Evolutionary conservation across 805 yeast species (phyloP), one percentile per base, ranked within the genome.

Genomic region (Dipodascus geniculatus): DNA sequence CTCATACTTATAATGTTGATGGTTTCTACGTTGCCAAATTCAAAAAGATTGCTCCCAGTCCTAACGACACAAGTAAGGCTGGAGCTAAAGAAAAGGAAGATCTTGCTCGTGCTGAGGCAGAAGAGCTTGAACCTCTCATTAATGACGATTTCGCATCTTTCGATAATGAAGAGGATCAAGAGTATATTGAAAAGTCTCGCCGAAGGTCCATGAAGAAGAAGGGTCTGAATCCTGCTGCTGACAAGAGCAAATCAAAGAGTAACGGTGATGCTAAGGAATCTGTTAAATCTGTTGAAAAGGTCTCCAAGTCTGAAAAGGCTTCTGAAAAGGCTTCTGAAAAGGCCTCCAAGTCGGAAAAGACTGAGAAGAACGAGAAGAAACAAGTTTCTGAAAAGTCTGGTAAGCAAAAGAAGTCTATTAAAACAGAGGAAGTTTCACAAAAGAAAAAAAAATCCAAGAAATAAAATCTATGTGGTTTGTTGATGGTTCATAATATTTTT

Each of bases 11-110:
- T 68, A 93, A 93, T 69, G 99, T 93, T 53, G 99, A 93, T 71
- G 99, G 99, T 22, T 93, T 93, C 78, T 93, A 74, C 69, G 99
- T 93, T 56, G 99, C 99, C 54, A 93, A 91, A 70, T 87, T 93
- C 76, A 81, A 87, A 73, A 93, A 93, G 78, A 81, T 79, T 58
- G 95, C 90, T 0, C 75, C 96, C 56, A 83, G 95, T 59, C 85
- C 90, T 49, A 86, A 84, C 63, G 96, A 87, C 70, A 81, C 80
- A 53, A 80, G 89, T 55, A 86, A 84, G 72, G 90, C 93, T 4
- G 91, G 93, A 60, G 95, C 96, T 22, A 78, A 78, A 65, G 96
- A 87, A 70, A 87, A 87, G 73, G 96, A 87, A 70, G 72, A 74
- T 33, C 69, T 77, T 55, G 93, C 95, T n/a, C 77, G 91, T 73